Evolutionary conservation across 2,329 filamentous ascomycete species (phyloP), one percentile per base, ranked within the genome.

Genomic region (Purpureocillium lavendulum): DNA sequence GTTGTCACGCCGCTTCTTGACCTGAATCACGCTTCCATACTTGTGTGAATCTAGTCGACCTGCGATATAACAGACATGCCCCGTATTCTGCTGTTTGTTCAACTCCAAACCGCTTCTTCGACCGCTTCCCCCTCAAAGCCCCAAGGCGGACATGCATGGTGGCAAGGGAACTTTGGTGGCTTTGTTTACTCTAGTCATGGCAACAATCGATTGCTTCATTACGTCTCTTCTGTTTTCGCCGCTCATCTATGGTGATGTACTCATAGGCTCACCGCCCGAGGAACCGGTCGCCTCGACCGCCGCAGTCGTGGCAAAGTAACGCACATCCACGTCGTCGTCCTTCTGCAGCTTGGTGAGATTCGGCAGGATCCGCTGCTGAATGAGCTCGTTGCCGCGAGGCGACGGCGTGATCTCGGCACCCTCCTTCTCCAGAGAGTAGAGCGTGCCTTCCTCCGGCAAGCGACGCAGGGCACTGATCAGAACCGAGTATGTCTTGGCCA

Each of bases 281-380:
- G 58, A 50, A 33, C 69, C 71, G 36, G 66, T 65, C 41, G 74
- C 72, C 38, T 65, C 67, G 61, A 76, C 80, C 45, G 84, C 82
- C 36, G 92, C 90, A 48, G 87, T 94, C 45, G 88, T 94, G 48
- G 92, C 92, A 67, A 95, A 98, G 71, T 90, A 98, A 62, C 92
- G 81, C 56, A 98, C 92, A 67, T 98, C 92, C 52, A 97, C 90
- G 67, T 98, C 92, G 50, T 94, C 87, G 60, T 98, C 92, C 67
- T 90, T 85, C 71, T 96, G 89, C 56, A 98, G 73, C 71, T 96
- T 96, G 70, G 90, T 85, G 52, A 98, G 69, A 59, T 87, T 90
- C 18, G 90, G 89, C 57, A 95, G 67, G 58, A 97, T 82, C 57
- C 86, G 82, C 64, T 87, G 79, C 61, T 87, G 81, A 57, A 95